These are phyloP conservation scores for Xylaria sp. DNA, from an alignment of 2,329 filamentous ascomycete genomes.

Conservation along the genomic window DNA sequence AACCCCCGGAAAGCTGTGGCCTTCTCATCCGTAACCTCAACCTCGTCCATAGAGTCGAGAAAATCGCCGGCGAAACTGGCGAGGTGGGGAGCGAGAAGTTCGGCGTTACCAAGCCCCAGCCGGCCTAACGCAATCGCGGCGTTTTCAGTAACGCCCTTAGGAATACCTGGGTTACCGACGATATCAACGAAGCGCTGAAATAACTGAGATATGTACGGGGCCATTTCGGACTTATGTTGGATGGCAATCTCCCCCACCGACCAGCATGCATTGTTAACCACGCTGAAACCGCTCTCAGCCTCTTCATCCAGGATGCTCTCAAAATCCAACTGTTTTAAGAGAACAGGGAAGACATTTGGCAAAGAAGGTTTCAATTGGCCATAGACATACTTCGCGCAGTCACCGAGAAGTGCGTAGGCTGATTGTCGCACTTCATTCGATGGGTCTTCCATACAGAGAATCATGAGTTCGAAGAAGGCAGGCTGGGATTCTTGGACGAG, in stretches of 20 bases:
- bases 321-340: conserved; percentile 89
- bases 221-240: conserved; percentile 78
- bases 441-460: conserved; percentile 90
- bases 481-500: conserved; percentile 81
- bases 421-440: conserved; percentile 96
- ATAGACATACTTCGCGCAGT: conserved; percentile 94
- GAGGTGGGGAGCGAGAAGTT: conserved; percentile 81
- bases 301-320: conserved; percentile 80
- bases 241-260: conserved; percentile 92
- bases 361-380: conserved; percentile 80
- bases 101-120: conserved; percentile 81
- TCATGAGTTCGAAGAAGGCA: conserved; percentile 88
- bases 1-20: conserved; percentile 93
- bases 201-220: conserved; percentile 79
- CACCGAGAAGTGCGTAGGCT: conserved; percentile 91
- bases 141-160: conserved; percentile 89
- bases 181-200: conserved; percentile 83
- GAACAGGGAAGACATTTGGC: conserved; percentile 76
- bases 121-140: conserved; percentile 92
- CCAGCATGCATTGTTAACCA: conserved; percentile 99
- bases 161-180: conserved; percentile 84
- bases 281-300: conserved; percentile 85
- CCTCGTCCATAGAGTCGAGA: conserved; percentile 80
- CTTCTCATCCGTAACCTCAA: conserved; percentile 92
- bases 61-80: conserved; percentile 84